Evolutionary conservation across 2,329 filamentous ascomycete species (phyloP).

Genomic region (Furcasterigmium furcatum): DNA sequence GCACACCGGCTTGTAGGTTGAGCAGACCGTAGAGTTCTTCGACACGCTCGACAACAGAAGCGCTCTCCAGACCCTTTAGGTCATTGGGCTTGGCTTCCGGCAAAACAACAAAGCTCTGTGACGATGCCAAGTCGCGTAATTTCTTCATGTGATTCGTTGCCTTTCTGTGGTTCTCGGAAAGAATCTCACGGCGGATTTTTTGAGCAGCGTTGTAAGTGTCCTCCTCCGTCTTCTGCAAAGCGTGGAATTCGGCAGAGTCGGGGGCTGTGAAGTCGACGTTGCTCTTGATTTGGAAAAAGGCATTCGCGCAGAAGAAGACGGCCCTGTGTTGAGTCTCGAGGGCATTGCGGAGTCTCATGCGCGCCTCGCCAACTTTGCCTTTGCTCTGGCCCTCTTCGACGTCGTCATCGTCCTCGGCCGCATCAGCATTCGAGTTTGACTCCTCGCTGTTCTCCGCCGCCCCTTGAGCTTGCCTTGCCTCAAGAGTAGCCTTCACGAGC

Average conservation of each 20-base stretch:
- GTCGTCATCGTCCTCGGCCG: conserved; percentile 23
- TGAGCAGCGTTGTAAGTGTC: conserved; percentile 78
- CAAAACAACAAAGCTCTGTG: conserved; percentile 58
- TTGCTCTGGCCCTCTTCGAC: conserved; percentile 24
- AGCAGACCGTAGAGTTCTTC: conserved; percentile 63
- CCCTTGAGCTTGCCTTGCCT: conserved; percentile 10
- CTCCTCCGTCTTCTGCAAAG: conserved; percentile 67
- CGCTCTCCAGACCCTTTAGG: conserved; percentile 69
- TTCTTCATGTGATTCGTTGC: conserved; percentile 62
- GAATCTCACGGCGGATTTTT: conserved; percentile 70
- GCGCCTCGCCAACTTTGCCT: conserved; percentile 51
- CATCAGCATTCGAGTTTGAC: conserved; percentile 8
- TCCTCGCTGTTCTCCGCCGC: conserved; percentile 19
- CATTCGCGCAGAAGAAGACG: conserved; percentile 81
- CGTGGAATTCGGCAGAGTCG: conserved; percentile 63
- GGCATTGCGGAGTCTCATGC: conserved; percentile 66
- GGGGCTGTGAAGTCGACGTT: conserved; percentile 61
- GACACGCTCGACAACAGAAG: conserved; percentile 61
- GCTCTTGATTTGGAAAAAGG: conserved; percentile 78
- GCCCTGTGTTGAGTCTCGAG: conserved; percentile 80
- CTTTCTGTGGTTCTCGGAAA: conserved; percentile 56
- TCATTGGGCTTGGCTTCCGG: conserved; percentile 51
- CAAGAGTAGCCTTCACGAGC: conserved; percentile 46
- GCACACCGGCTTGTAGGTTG: conserved; percentile 66
- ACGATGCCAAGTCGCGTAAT: conserved; percentile 49